Evolutionary conservation across 169 alveolate genomes (phyloP), one percentile per base, ranked within the genome.

Genomic region (Plasmodium blacklocki): DNA sequence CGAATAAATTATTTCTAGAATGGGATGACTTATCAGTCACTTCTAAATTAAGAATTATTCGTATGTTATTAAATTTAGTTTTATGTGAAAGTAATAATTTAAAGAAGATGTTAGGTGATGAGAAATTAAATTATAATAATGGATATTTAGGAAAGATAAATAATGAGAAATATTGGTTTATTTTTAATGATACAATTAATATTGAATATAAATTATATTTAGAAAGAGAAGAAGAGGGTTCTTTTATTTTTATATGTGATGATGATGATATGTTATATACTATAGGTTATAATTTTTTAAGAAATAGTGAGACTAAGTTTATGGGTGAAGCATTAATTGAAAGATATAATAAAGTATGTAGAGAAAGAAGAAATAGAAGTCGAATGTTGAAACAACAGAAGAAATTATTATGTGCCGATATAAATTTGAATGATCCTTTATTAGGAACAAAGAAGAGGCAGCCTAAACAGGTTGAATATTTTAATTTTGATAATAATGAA

Each of bases 361-460:
- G 92, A 63, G 92, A 86, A 54, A 86, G 49, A 60, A 72, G 92
- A 72, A 86, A 73, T 58, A 58, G 92, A 62, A 86, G 71, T 23
- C 15, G 88, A 54, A 86, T 73, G 11, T 60, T 86, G n/a, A 86
- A 72, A 19, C 92, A 86, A 11, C 92, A 86, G 58, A 70, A 86
- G 59, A 86, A 73, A 50, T 32, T 83, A 3, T 52, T 18, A 23
- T 21, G 18, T 12, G 68, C 72, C 3, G 75, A 71, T 47, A 39
- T 80, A 12, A 80, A 80, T 43, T 18, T 86, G 58, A 45, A 67
- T 45, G 92, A 64, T 21, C 59, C 29, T 1, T 47, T 86, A 11
- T 8, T 86, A 5, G 29, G 50, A 7, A 50, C 76, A 2, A 86
- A 73, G 26, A 86, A 73, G 68, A 86, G 92, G 9, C 92, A 86